Percentiles rank a stretch among this genome's conserved stretches.
Conservation (phyloP, 1,284 basidiomycete species). For the Tilletia walkeri region DNA sequence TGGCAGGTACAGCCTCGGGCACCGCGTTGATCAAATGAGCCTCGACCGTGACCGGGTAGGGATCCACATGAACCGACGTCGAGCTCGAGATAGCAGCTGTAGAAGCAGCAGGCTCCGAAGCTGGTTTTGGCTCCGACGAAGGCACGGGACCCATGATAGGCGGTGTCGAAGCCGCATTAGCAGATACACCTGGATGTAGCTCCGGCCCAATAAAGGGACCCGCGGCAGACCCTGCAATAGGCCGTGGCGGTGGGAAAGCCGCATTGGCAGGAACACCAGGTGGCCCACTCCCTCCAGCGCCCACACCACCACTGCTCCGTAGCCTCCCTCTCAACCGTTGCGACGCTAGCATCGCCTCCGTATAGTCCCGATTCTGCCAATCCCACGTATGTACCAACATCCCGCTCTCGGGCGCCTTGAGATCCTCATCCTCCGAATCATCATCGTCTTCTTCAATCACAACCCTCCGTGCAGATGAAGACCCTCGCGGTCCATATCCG, state of each 20-base stretch:
- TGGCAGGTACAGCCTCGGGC: neutral
- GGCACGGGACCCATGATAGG: no score
- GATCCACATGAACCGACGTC: neutral
- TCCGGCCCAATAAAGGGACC: no score
- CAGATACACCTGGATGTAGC: no score
- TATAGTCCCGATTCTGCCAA: constrained; percentile 14
- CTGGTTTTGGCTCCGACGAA: no score
- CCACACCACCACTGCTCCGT: neutral
- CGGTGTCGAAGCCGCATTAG: no score
- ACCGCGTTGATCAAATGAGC: no score
- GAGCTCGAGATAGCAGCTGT: neutral
- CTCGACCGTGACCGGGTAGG: neutral
- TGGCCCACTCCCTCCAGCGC: no score
- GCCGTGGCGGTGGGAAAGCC: no score
- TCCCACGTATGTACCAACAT: constrained; percentile 16
- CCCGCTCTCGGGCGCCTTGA: constrained; percentile 9
- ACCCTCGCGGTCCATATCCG: neutral
- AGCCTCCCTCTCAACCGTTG: neutral
- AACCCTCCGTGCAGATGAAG: neutral
- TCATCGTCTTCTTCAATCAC: neutral
- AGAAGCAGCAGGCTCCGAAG: neutral
- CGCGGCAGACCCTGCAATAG: no score
- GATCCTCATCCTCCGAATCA: constrained; percentile 17
- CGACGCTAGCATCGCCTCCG: neutral
- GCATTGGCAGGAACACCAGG: no score